Conservation (phyloP, 805 yeast genomes). For the Schwanniomyces polymorphus region DNA sequence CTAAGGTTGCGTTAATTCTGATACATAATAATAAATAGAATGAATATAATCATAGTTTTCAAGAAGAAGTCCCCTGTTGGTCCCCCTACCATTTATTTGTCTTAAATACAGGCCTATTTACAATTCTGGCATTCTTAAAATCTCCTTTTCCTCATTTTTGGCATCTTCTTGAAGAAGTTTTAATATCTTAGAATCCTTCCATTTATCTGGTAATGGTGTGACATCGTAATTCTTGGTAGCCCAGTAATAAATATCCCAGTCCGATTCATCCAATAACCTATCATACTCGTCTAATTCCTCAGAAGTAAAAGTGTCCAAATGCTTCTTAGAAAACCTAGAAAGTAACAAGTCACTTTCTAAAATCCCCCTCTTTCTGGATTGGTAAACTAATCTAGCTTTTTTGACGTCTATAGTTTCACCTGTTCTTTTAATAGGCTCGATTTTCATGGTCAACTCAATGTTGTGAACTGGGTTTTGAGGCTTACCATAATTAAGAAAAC, state of each 20-base stretch:
- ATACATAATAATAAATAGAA: neutral
- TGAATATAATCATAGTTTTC: neutral
- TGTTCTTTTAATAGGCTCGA: constrained; percentile 75
- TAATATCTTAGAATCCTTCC: constrained; percentile 72
- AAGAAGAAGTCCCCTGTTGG: neutral
- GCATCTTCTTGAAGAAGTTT: constrained; percentile 68
- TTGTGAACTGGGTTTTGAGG: constrained; percentile 40
- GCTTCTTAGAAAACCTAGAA: constrained; percentile 79
- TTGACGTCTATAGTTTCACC: constrained; percentile 73
- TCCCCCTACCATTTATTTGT: neutral
- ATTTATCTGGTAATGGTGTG: constrained; percentile 84
- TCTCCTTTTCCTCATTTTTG: constrained; percentile 66
- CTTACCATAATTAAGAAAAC: constrained; percentile 38
- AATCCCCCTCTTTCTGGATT: constrained; percentile 92
- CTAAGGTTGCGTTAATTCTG: neutral
- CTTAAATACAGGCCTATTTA: neutral
- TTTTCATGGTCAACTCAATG: constrained; percentile 43
- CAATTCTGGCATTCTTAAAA: constrained; percentile 81
- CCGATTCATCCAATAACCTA: constrained; percentile 83
- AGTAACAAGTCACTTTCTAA: constrained; percentile 87
- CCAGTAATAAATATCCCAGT: constrained; percentile 99
- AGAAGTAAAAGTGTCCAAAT: constrained; percentile 56
- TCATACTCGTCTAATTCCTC: constrained; percentile 84
- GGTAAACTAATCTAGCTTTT: constrained; percentile 87
- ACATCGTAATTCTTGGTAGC: constrained; percentile 80